These are phyloP conservation scores for Wickerhamiella azyma DNA, from an alignment of 805 yeast species.

Conservation along the genomic window DNA sequence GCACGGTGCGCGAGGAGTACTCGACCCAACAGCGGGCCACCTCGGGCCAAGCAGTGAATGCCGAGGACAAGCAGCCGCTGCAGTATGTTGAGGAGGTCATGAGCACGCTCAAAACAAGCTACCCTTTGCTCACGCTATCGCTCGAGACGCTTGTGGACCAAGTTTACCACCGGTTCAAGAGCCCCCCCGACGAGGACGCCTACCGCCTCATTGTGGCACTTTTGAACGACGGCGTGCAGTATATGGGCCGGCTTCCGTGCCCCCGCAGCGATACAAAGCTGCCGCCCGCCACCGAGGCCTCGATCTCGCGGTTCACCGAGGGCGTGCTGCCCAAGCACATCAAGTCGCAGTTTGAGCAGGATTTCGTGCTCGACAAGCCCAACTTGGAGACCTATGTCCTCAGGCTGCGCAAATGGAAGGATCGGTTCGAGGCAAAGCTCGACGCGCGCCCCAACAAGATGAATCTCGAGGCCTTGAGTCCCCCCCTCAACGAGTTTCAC, in stretches of 20 bases:
- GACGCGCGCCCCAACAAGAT: conserved; percentile 72
- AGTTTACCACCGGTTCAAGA: conserved; percentile 82
- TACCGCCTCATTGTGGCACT: conserved; percentile 86
- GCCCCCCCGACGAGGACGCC: conserved; percentile 91
- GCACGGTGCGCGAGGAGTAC: conserved; percentile 91
- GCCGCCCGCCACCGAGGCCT: conserved; percentile 84
- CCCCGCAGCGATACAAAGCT: conserved; percentile 80
- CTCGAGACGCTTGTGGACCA: conserved; percentile 93
- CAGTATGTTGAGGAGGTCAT: conserved; percentile 84
- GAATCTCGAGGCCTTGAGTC: conserved; percentile 79
- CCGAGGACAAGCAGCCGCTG: conserved; percentile 64
- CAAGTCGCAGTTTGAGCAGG: conserved; percentile 80
- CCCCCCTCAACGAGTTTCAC: conserved; percentile 92
- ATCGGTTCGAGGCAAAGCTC: conserved; percentile 77
- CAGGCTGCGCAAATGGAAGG: conserved; percentile 82
- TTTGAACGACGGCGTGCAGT: conserved; percentile 85
- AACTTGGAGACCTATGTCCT: conserved; percentile 75
- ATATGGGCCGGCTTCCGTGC: conserved; percentile 68
- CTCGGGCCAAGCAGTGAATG: conserved; percentile 11
- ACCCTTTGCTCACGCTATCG: conserved; percentile 82
- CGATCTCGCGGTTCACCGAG: conserved; percentile 79
- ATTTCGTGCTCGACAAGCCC: conserved; percentile 76
- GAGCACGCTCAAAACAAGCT: conserved; percentile 92
- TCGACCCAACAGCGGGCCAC: conserved; percentile 55
- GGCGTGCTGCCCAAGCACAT: conserved; percentile 81